phyloP scores from a whole-genome alignment of 371 early-diverging fungal genomes.

The Lichtheimia ornata region DNA sequence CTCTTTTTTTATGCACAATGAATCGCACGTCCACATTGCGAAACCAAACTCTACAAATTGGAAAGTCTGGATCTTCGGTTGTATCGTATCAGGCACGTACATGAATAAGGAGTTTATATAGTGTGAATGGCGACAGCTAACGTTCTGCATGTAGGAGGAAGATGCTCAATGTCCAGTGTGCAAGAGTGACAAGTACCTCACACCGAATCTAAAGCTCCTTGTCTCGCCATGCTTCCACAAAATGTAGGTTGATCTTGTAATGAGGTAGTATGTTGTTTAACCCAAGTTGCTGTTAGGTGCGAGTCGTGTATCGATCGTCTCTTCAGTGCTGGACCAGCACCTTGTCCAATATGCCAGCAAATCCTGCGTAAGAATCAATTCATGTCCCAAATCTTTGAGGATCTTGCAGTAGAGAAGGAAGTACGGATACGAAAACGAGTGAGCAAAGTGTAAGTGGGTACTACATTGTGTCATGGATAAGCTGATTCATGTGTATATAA shows the following conservation, averaged over 20 bases:
- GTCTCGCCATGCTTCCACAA: conserved; percentile 98
- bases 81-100: conserved; percentile 45
- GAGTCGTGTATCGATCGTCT: conserved; percentile 87
- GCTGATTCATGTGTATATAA: neutral
- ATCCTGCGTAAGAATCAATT: conserved; percentile 85
- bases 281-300: conserved; percentile 63
- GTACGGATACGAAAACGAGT: conserved; percentile 85
- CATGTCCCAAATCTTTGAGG: conserved; percentile 90
- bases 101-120: too few species aligned
- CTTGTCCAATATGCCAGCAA: conserved; percentile 90
- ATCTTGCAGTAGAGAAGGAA: conserved; percentile 93
- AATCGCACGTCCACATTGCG: conserved; percentile 20
- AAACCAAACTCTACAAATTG: conserved; percentile 41
- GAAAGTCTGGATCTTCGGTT: conserved; percentile 44
- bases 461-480: too few species aligned
- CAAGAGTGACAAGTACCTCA: conserved; percentile 92
- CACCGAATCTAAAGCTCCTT: conserved; percentile 89
- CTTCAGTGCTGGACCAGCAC: conserved; percentile 86
- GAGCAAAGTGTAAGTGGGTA: conserved; percentile 66
- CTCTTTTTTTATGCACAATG: conserved; percentile 2
- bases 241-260: conserved; percentile 60
- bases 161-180: conserved; percentile 96
- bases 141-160: conserved; percentile 35
- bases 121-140: neutral
- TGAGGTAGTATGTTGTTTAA: neutral